Evolutionary conservation across 176 grass and related monocot genomes (phyloP), one percentile per base, ranked within the genome.

Genomic region (Carex parvula): DNA sequence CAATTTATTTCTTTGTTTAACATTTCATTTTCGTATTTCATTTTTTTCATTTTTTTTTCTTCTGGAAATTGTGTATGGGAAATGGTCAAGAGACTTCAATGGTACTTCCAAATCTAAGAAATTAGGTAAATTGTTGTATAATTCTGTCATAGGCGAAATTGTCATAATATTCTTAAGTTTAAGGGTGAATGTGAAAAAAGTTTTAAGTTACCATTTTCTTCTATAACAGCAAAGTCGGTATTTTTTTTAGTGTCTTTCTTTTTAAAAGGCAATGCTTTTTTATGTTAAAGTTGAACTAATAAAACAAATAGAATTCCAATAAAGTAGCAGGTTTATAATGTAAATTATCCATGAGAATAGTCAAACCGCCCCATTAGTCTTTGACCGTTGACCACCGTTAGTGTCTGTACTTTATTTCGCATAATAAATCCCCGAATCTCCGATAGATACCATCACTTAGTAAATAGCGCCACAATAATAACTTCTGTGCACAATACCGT

Each of bases 361-460:
- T 69, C 66, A 41, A 69, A 69, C 66, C 66, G 66, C 32, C 66
- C n/a, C 66, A 69, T 69, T 41, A 69, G 64, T 68, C 30, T 37
- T 17, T 68, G 64, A 66, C 64, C 29, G 30, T 32, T 67, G 64
- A 41, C 33, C 16, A 37, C 5, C 66, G 32, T 69, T 5, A 18
- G 32, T 69, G 66, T 16, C 3, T 18, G 33, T 41, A 17, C 33
- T 69, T 69, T 69, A 69, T 41, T 69, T 69, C 33, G 32, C 64
- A 68, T 17, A 8, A 68, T 17, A 68, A 68, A 48, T 48, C 8
- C 0, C 8, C 35, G 7, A 39, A 69, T 39, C 65, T 18, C 33
- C 4, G 14, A 39, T n/a, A 41, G n/a, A n/a, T n/a, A n/a, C n/a
- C n/a, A n/a, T n/a, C n/a, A n/a, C n/a, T n/a, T n/a, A n/a, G n/a